Base-by-base conservation (phyloP, 768 basidiomycete genomes). In the Kwoniella pini region DNA sequence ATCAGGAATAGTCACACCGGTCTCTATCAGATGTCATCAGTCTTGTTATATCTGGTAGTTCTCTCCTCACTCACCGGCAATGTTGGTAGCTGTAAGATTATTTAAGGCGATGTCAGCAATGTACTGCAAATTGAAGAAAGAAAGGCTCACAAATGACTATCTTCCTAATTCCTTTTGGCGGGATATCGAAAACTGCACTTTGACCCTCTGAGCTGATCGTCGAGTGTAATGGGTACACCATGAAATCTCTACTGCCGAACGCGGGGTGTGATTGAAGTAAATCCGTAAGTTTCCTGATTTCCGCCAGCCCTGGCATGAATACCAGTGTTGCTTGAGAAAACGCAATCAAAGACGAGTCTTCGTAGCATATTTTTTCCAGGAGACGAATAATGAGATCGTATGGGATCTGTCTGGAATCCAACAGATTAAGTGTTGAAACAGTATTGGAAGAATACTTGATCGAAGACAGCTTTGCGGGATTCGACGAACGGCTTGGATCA, bases 1-100 rank as follows among this genome's bases (percentile, higher is more conserved):
- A 69, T 99, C 96, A 5, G 95, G 95, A 56, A 99, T 99, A 1
- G 96, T 99, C 55, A 99, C 90, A 68, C 95, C 95, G 13, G 95
- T 99, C 79, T 99, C 95, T 15, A 91, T 89, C 31, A 13, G 19
- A 48, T 21, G 1, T 1, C 11, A 19, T 43, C 22, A 42, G 36
- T 3, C 31, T 40, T 17, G 42, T 40, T 3, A 13, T 19, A 40
- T 17, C 0, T 33, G 15, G 27, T n/a, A 9, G 12, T 15, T 15
- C 10, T 1, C 4, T 21, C 11, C 17, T 26, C 17, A 33, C 71
- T 21, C 27, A 68, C 60, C 58, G 12, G 71, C 60, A 55, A 58
- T 63, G 55, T 54, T 60, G 1, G 75, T 77, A 1, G 73, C 73
- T 75, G n/a, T n/a, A n/a, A n/a, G n/a, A 40, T 12, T 4, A 19